Conservation (phyloP, 2,329 filamentous ascomycete genomes). For the Pseudogymnoascus sp. region DNA sequence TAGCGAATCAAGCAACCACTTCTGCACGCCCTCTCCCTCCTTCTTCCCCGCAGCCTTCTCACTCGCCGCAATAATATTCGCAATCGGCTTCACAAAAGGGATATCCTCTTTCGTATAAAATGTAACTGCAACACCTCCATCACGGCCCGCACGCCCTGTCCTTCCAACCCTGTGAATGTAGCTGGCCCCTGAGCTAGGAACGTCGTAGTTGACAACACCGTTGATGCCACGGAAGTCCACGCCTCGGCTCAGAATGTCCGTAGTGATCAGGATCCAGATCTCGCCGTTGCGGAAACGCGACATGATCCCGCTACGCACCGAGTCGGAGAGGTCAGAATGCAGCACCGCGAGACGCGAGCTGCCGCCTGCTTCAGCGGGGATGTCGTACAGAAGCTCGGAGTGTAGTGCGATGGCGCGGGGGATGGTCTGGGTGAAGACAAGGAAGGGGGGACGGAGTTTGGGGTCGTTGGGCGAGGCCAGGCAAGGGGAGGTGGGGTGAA, state of each 20-base stretch:
- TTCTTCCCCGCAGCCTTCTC: conserved; percentile 59
- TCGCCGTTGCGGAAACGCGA: conserved; percentile 82
- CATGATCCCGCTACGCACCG: conserved; percentile 72
- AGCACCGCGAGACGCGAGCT: conserved; percentile 78
- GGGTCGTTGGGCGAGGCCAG: conserved; percentile 34
- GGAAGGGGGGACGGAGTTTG: conserved; percentile 70
- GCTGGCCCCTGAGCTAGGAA: conserved; percentile 78
- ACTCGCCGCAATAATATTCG: conserved; percentile 80
- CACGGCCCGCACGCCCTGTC: conserved; percentile 78
- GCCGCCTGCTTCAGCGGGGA: conserved; percentile 79
- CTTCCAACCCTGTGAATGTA: conserved; percentile 93
- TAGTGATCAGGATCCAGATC: conserved; percentile 94
- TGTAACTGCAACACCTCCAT: conserved; percentile 83
- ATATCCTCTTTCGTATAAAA: conserved; percentile 96
- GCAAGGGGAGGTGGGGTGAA: conserved; percentile 62
- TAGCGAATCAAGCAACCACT: conserved; percentile 82
- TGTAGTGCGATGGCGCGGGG: conserved; percentile 80
- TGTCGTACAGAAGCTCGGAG: conserved; percentile 88
- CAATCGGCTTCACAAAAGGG: conserved; percentile 79
- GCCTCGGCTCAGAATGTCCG: conserved; percentile 82
- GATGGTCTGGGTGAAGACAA: conserved; percentile 96
- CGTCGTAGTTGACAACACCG: conserved; percentile 95
- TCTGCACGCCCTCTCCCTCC: conserved; percentile 54
- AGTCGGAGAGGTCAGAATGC: conserved; percentile 76
- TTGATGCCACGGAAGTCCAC: conserved; percentile 94